phyloP scores from a whole-genome alignment of 768 basidiomycete genomes.

The Psilocybe subaeruginosa region DNA sequence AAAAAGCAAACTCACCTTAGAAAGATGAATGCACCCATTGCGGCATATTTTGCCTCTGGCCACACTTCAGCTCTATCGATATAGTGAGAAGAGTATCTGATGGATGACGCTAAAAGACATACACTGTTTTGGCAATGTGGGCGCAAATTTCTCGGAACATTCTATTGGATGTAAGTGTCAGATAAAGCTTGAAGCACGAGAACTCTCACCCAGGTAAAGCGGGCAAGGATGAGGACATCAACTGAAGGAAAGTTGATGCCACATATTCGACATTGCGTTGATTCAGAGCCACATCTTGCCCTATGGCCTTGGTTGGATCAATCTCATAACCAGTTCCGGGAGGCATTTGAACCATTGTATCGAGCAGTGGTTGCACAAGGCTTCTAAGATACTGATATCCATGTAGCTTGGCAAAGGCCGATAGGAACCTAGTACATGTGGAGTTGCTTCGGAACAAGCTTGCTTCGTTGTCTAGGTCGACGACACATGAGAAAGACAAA shows the following conservation, averaged over 20 bases:
- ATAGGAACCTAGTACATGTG: conserved; percentile 84
- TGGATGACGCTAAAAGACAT: conserved; percentile 30
- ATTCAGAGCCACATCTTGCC: conserved; percentile 69
- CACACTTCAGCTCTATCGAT: conserved; percentile 57
- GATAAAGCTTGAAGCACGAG: background rate
- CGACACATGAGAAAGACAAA: background rate
- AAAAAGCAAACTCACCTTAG: conserved; percentile 56
- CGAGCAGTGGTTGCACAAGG: conserved; percentile 76
- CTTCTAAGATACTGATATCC: conserved; percentile 91
- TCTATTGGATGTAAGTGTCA: conserved; percentile 37
- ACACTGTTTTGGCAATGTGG: conserved; percentile 82
- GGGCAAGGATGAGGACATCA: conserved; percentile 71
- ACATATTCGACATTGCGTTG: conserved; percentile 72
- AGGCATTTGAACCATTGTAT: conserved; percentile 73
- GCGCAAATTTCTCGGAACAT: conserved; percentile 88
- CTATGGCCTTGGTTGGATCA: conserved; percentile 63
- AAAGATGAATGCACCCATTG: conserved; percentile 91
- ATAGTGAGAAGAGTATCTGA: background rate
- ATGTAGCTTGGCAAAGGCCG: conserved; percentile 85
- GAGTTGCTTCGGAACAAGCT: conserved; percentile 89
- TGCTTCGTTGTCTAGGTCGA: conserved; percentile 67
- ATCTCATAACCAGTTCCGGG: conserved; percentile 77
- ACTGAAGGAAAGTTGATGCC: conserved; percentile 73
- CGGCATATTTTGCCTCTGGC: conserved; percentile 81
- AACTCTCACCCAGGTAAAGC: conserved; percentile 71